Evolutionary conservation across 2,329 filamentous ascomycete species (phyloP), one percentile per base, ranked within the genome.

Genomic region (Microdochium trichocladiopsis): DNA sequence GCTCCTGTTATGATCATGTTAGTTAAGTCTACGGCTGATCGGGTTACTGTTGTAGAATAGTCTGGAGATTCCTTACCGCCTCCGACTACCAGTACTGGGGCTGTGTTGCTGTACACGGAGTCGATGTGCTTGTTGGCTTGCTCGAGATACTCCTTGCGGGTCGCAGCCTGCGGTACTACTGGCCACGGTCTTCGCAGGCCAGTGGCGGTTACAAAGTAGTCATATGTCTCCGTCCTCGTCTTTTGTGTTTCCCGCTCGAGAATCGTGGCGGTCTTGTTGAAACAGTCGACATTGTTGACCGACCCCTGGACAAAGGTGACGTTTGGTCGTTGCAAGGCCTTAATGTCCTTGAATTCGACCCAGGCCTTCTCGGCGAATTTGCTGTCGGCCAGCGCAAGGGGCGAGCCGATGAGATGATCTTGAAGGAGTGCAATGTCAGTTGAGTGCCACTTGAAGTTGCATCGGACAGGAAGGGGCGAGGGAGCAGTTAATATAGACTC

Each of bases 371-470:
- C 71, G 25, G 86, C 81, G 60, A 84, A 88, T 23, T 77, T 72
- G 12, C 77, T 72, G 9, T 81, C 81, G 16, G 84, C 81, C 49
- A 91, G 77, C 2, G 86, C 87, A 8, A 91, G 76, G 1, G 89
- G 89, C 0, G 85, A 83, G 49, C 88, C 87, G 60, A 93, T 90
- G 24, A 88, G 67, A 66, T 93, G 88, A 67, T 83, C 87, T 90
- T n/a, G n/a, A n/a, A n/a, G n/a, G n/a, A n/a, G n/a, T n/a, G n/a
- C n/a, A n/a, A n/a, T n/a, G n/a, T n/a, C n/a, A n/a, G n/a, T n/a
- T n/a, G n/a, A n/a, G n/a, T n/a, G n/a, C n/a, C n/a, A n/a, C n/a
- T n/a, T n/a, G n/a, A n/a, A n/a, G n/a, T n/a, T n/a, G n/a, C n/a
- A n/a, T n/a, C n/a, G n/a, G n/a, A n/a, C n/a, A n/a, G n/a, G n/a